Evolutionary conservation across 352 stramenopile genomes (phyloP), one percentile per base, ranked within the genome.

Genomic region (Pythium periplocum): DNA sequence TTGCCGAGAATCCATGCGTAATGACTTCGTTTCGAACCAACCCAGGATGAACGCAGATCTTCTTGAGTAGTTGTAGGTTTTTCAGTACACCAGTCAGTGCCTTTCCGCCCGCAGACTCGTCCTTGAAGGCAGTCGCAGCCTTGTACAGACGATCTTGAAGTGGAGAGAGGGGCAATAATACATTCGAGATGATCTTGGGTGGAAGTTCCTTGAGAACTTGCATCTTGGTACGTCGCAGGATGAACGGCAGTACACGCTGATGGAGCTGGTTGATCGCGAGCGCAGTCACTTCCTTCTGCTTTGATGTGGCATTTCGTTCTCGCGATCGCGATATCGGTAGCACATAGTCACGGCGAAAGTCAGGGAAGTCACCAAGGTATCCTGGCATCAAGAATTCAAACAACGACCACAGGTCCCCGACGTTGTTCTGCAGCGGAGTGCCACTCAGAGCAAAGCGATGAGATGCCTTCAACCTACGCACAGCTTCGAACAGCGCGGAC

Each of bases 301-400:
- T 84, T 7, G 73, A 53, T 2, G 78, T 90, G 3, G 83, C 78
- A n/a, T 78, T 78, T 32, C 68, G 64, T 32, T 81, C 69, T 53
- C 72, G 68, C 2, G 81, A 77, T 32, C 72, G 74, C 0, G 66
- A 65, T 36, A 93, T 92, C 9, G 83, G 81, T 5, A 76, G 53
- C 36, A 84, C 77, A 64, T 80, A 88, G 11, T 87, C 61, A 4
- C 64, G 59, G 7, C 79, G 81, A 58, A 92, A 93, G 0, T 55
- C 46, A 8, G 48, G 10, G 30, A 93, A 96, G 2, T 91, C 86
- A 11, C 96, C 96, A 34, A 99, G 81, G 62, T 98, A 99, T 31
- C 96, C 96, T 31, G 96, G 96, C 95, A 99, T 97, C 1, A 99
- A 54, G 42, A 98, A 99, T 52, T 98, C 87, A 69, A 99, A 99